Percentiles rank a stretch among this genome's conserved stretches.
Evolutionary conservation across 352 stramenopile genomes (phyloP).

Genomic region (Globisporangium sylvaticum): DNA sequence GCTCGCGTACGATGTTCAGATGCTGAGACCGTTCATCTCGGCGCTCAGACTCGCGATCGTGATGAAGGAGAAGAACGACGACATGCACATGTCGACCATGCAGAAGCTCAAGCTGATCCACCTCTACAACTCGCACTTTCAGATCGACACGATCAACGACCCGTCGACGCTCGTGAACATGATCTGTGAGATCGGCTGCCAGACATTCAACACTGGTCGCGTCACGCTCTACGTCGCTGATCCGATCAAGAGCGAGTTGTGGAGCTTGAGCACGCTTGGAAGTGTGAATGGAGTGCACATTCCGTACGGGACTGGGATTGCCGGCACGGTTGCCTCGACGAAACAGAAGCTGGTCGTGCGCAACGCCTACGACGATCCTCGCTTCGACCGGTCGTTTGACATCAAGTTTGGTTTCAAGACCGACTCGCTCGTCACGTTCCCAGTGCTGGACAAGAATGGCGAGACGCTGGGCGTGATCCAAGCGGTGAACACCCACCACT

Average conservation of each 20-base stretch:
- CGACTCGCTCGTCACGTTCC: conserved; percentile 67
- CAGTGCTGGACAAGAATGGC: conserved; percentile 60
- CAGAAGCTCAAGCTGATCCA: conserved; percentile 69
- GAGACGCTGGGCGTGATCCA: conserved; percentile 68
- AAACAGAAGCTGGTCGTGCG: conserved; percentile 57
- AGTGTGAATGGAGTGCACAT: conserved; percentile 76
- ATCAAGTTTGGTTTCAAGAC: conserved; percentile 82
- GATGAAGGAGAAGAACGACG: conserved; percentile 53
- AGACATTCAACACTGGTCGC: conserved; percentile 64
- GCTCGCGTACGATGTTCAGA: conserved; percentile 14
- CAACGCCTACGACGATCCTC: conserved; percentile 71
- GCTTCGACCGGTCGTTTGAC: conserved; percentile 82
- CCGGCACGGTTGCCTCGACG: conserved; percentile 54
- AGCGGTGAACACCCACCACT: conserved; percentile 53
- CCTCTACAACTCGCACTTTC: conserved; percentile 59
- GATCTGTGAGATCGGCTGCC: conserved; percentile 63
- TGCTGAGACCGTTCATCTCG: conserved; percentile 48
- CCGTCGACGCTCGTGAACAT: conserved; percentile 66
- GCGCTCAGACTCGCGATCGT: conserved; percentile 41
- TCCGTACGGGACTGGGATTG: conserved; percentile 71
- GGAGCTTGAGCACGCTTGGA: conserved; percentile 63
- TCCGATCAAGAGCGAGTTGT: conserved; percentile 71
- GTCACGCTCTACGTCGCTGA: conserved; percentile 76
- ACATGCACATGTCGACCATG: conserved; percentile 48
- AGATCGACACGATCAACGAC: conserved; percentile 66